These are phyloP conservation scores for Cytospora piceicola DNA, from an alignment of 2,329 filamentous ascomycete genomes.

Conservation along the genomic window DNA sequence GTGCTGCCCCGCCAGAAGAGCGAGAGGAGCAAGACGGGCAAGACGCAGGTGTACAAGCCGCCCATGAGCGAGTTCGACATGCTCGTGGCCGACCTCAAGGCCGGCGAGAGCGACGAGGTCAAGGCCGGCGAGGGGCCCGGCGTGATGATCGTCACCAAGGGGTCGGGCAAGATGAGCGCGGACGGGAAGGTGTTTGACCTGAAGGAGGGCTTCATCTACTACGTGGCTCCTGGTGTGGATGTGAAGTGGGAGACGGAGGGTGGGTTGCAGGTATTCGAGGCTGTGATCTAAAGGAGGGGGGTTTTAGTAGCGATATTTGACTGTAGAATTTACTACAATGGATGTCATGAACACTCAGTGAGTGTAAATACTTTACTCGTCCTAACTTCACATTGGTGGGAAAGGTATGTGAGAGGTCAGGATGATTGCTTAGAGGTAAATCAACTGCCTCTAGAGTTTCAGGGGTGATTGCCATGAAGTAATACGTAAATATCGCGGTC, in stretches of 20 bases:
- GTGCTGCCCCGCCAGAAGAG: slow-evolving; percentile 55
- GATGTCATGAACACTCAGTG: neutral
- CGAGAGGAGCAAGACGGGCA: slow-evolving; percentile 58
- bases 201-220: slow-evolving; percentile 67
- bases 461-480: no score
- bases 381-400: no score
- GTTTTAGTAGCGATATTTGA: no score
- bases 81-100: slow-evolving; percentile 59
- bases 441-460: no score
- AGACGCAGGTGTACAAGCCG: slow-evolving; percentile 66
- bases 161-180: slow-evolving; percentile 59
- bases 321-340: neutral
- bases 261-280: slow-evolving; percentile 45
- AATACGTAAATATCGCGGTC: no score
- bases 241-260: slow-evolving; percentile 40
- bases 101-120: slow-evolving; percentile 63
- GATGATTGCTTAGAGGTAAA: no score
- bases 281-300: slow-evolving; percentile 24
- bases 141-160: slow-evolving; percentile 65
- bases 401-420: no score
- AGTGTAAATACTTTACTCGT: no score
- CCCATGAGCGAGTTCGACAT: slow-evolving; percentile 75
- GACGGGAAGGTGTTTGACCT: slow-evolving; percentile 57
- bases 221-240: slow-evolving; percentile 60
- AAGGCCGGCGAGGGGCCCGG: slow-evolving; percentile 61